These are phyloP conservation scores for Salvia sclarea DNA, from an alignment of 305 asterid genomes.

Conservation along the genomic window DNA sequence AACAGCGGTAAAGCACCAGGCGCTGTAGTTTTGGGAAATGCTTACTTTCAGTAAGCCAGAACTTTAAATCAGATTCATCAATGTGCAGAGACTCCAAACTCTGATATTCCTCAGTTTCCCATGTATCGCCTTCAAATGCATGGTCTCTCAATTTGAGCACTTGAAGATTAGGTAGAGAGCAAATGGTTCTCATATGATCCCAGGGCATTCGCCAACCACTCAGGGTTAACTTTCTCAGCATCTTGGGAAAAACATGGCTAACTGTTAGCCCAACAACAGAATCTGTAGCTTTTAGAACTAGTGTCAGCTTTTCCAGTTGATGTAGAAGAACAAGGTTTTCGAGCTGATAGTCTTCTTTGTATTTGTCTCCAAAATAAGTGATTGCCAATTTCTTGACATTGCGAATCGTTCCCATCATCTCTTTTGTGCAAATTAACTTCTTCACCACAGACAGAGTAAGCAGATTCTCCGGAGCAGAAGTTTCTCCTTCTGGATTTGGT, in stretches of 20 bases:
- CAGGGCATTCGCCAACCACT: no score
- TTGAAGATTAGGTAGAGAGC: no score
- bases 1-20: not conserved
- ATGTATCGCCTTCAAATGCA: no score
- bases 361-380: constrained; percentile 17
- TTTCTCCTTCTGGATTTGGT: not conserved
- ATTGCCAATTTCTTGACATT: constrained; percentile 20
- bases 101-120: no score
- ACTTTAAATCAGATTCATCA: not conserved
- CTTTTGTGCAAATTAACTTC: constrained; percentile 8
- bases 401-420: constrained; percentile 20
- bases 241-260: not conserved
- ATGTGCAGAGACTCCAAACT: not conserved
- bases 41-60: not conserved
- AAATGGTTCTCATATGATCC: no score
- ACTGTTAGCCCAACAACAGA: not conserved
- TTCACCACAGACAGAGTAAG: constrained; percentile 5
- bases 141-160: no score
- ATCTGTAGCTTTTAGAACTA: not conserved
- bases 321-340: constrained; percentile 12
- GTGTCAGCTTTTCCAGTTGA: constrained; percentile 13
- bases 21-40: constrained; percentile 10
- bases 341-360: constrained; percentile 39
- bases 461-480: constrained; percentile 1
- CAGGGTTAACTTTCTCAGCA: no score